phyloP scores from a whole-genome alignment of 257 asterid genomes.

The Solanum clarkiae region DNA sequence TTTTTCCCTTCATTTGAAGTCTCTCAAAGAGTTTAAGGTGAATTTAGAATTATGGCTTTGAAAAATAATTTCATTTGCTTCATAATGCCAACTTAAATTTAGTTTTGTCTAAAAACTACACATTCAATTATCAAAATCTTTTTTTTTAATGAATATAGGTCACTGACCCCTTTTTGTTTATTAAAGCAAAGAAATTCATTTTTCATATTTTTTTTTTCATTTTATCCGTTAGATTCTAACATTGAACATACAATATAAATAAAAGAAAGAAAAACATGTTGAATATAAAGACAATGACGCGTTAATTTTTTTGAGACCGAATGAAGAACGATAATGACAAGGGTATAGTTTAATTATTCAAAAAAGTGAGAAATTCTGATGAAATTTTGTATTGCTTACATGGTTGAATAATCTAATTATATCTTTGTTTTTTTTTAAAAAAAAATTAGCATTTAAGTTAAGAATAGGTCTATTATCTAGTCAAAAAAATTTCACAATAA shows the following conservation, averaged over 20 bases:
- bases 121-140: slow-evolving; percentile 5
- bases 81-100: slow-evolving; percentile 12
- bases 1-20: background rate
- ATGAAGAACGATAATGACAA: too few species aligned
- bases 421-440: too few species aligned
- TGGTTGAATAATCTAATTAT: too few species aligned
- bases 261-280: background rate
- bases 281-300: background rate
- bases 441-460: background rate
- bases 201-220: background rate
- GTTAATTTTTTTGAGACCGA: background rate
- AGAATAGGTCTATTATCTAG: too few species aligned
- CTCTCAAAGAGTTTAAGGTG: slow-evolving; percentile 4
- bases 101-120: background rate
- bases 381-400: too few species aligned
- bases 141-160: too few species aligned
- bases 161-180: too few species aligned
- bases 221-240: background rate
- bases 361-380: too few species aligned
- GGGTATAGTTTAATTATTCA: too few species aligned
- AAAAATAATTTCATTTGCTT: slow-evolving; percentile 41
- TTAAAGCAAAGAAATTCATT: too few species aligned
- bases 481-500: too few species aligned
- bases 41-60: background rate
- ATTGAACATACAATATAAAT: background rate